A percentile compares a stretch with the other conserved stretches of the same genome.
Evolutionary conservation across 2,329 filamentous ascomycete species (phyloP).

Genomic region (Alternaria ethzedia): DNA sequence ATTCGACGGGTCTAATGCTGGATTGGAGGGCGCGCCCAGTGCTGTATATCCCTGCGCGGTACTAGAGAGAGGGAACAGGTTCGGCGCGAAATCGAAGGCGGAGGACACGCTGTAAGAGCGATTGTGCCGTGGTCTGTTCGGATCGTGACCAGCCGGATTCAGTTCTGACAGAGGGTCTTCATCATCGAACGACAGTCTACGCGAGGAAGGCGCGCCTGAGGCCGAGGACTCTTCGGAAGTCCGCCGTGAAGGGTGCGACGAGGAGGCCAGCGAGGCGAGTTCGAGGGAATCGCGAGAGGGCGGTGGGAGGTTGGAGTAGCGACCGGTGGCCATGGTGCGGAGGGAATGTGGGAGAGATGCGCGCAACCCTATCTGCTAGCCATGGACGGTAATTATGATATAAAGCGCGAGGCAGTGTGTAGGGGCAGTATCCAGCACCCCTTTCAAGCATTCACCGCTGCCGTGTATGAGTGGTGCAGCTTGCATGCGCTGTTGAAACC

Average conservation of each 20-base stretch:
- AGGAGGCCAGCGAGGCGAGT: slow-evolving; percentile 91
- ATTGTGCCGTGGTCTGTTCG: slow-evolving; percentile 52
- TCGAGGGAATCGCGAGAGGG: slow-evolving; percentile 88
- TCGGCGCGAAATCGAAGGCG: slow-evolving; percentile 93
- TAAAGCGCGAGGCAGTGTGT: not conserved
- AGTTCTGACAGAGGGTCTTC: slow-evolving; percentile 74
- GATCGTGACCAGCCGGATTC: slow-evolving; percentile 60
- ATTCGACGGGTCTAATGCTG: slow-evolving; percentile 59
- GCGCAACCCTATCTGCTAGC: slow-evolving; percentile 22
- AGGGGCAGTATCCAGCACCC: slow-evolving; percentile 22
- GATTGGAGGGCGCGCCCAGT: slow-evolving; percentile 75
- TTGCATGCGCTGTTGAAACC: slow-evolving; percentile 25
- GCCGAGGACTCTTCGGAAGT: slow-evolving; percentile 75
- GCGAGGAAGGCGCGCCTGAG: slow-evolving; percentile 90
- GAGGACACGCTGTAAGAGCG: slow-evolving; percentile 91
- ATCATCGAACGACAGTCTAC: slow-evolving; percentile 84
- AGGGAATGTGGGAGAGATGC: slow-evolving; percentile 19
- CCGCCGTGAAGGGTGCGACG: slow-evolving; percentile 70
- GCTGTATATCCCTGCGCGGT: slow-evolving; percentile 81
- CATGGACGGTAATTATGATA: slow-evolving; percentile 28
- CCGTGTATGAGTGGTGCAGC: slow-evolving; percentile 23
- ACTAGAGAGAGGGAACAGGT: slow-evolving; percentile 89
- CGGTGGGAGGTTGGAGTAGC: slow-evolving; percentile 45
- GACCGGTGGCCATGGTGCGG: slow-evolving; percentile 44
- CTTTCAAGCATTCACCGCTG: slow-evolving; percentile 13